Evolutionary conservation across 768 basidiomycete species (phyloP).

Genomic region (Ephemerocybe angulata): DNA sequence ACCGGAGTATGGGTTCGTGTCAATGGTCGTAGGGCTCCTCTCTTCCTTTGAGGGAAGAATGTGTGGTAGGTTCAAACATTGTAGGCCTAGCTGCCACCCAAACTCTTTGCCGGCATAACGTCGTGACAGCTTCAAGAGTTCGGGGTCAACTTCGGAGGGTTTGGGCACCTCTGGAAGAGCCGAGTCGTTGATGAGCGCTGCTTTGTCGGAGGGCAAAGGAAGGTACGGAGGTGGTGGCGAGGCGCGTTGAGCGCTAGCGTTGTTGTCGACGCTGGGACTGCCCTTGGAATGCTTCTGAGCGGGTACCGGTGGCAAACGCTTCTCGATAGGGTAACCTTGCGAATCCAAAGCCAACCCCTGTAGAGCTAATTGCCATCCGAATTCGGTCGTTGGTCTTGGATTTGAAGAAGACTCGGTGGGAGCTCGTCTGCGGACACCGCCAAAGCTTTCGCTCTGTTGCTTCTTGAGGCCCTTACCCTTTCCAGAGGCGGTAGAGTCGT

Average conservation of each 20-base stretch:
- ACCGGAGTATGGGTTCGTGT: constrained; percentile 1
- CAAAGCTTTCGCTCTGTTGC: background rate
- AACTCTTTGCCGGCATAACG: constrained; percentile 5
- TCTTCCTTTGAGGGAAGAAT: background rate
- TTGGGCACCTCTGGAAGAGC: too few relatives aligned
- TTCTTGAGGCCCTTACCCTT: background rate
- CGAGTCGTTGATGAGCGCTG: too few relatives aligned
- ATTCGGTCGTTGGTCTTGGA: constrained; percentile 1
- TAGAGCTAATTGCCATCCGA: constrained; percentile 5
- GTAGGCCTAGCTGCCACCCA: constrained; percentile 6
- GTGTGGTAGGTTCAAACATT: background rate
- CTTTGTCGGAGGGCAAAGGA: too few relatives aligned
- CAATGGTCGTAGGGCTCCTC: background rate
- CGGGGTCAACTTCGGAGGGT: too few relatives aligned
- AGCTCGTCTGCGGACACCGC: background rate
- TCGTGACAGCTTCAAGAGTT: too few relatives aligned
- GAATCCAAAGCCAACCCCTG: background rate
- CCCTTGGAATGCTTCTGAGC: too few relatives aligned
- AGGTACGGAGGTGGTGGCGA: too few relatives aligned
- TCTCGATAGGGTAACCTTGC: background rate
- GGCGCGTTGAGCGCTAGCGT: too few relatives aligned
- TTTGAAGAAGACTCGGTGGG: background rate
- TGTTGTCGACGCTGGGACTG: too few relatives aligned
- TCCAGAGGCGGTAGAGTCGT: background rate
- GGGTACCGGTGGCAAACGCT: background rate